Evolutionary conservation across 495 filamentous ascomycete genomes (phyloP).

Genomic region (Haplographium delicatum): DNA sequence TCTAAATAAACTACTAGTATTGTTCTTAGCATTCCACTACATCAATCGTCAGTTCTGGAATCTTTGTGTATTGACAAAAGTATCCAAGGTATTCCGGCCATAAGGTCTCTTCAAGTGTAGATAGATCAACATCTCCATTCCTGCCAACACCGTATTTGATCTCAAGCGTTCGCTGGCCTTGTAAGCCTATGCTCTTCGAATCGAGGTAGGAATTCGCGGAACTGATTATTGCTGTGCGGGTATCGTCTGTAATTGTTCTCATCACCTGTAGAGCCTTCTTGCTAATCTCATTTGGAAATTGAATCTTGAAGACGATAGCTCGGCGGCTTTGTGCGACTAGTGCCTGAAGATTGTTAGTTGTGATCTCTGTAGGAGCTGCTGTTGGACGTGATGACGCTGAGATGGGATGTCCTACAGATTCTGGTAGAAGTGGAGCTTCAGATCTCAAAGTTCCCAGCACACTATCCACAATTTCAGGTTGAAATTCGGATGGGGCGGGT

Average conservation of each 20-base stretch:
- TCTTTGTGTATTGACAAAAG: slow-evolving; percentile 15
- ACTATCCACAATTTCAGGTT: no score
- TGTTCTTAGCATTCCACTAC: no score
- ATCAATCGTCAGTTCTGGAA: slow-evolving; percentile 19
- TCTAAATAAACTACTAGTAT: no score
- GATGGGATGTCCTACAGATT: neutral
- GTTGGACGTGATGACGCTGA: neutral
- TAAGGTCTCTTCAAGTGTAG: slow-evolving; percentile 9
- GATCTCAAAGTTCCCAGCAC: neutral
- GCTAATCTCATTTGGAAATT: neutral
- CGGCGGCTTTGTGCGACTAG: neutral
- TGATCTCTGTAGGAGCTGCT: neutral
- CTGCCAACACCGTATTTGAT: slow-evolving; percentile 15
- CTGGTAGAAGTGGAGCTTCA: neutral
- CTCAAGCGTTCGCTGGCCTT: neutral
- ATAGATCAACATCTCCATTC: slow-evolving; percentile 15
- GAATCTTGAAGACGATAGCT: slow-evolving; percentile 8
- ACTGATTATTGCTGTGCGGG: slow-evolving; percentile 3
- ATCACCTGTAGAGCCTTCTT: slow-evolving; percentile 2
- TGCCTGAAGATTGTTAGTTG: neutral
- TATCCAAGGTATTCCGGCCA: slow-evolving; percentile 17
- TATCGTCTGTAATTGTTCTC: slow-evolving; percentile 1
- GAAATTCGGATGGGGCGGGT: no score
- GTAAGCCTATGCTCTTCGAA: neutral
- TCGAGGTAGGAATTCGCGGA: slow-evolving; percentile 10